phyloP scores from a whole-genome alignment of 345 rosid genomes.

The Carallia brachiata region DNA sequence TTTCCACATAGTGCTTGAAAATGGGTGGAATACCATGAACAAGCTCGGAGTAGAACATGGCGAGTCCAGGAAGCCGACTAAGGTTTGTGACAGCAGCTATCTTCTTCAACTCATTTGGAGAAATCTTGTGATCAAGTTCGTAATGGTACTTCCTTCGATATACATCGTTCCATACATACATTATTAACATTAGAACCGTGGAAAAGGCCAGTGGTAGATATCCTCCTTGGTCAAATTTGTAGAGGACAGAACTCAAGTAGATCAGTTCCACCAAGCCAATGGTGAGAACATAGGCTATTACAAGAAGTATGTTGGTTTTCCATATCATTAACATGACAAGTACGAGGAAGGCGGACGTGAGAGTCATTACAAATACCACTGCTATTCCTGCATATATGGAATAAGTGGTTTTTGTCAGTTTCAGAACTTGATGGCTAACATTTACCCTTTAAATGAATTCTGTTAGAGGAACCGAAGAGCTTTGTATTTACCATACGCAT shows the following conservation, averaged over 20 bases:
- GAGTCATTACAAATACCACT: slow-evolving; percentile 36
- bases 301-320: slow-evolving; percentile 32
- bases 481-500: slow-evolving; percentile 42
- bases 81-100: background rate
- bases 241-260: background rate
- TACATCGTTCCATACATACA: too few relatives aligned
- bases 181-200: too few relatives aligned
- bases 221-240: too few relatives aligned
- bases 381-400: slow-evolving; percentile 33
- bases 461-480: background rate
- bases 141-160: slow-evolving; percentile 39
- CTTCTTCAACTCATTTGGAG: slow-evolving; percentile 22
- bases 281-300: slow-evolving; percentile 19
- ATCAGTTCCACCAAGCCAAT: slow-evolving; percentile 23
- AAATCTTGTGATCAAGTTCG: slow-evolving; percentile 42
- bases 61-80: too few relatives aligned
- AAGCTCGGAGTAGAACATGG: too few relatives aligned
- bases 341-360: background rate
- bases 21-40: too few relatives aligned
- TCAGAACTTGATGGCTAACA: background rate
- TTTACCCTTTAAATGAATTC: background rate
- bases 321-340: slow-evolving; percentile 37
- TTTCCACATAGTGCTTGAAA: too few relatives aligned
- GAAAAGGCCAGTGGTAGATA: too few relatives aligned
- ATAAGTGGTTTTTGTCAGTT: background rate